Base-by-base conservation (phyloP, 139 green algal species). In the Pseudopediastrum boryanum region DNA sequence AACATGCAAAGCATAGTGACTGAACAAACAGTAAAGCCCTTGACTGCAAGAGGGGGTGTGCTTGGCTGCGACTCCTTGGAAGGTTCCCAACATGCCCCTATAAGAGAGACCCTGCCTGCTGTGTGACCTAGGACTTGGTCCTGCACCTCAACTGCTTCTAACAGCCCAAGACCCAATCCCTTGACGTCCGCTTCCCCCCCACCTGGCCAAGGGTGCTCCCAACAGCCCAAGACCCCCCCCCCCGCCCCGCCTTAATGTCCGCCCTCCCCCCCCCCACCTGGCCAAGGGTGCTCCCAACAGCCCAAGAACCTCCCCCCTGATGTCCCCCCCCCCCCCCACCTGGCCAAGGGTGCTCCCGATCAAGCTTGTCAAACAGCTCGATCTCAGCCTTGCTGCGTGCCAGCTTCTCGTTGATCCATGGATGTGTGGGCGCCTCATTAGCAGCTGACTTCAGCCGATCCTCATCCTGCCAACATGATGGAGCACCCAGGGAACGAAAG, bases 321-420 rank as follows among this genome's bases (percentile, higher is more conserved):
- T 72, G 23, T 43, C 43, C 31, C 19, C 12, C 71, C 79, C 46
- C 46, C 39, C 19, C 42, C 66, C 54, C 68, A 6, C 51, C 67
- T 1, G 85, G 80, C 80, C 85, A 89, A 2, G 75, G 21, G 29
- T 84, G n/a, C 51, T 92, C 83, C n/a, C 7, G 10, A 58, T 93
- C 86, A 50, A 91, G 44, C 3, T 48, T 51, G 36, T 79, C 52
- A 68, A 91, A 91, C 48, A 86, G 66, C 50, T 80, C 78, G 8
- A 84, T 58, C 80, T 92, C 85, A 9, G 85, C 58, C 7, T 52
- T 29, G 29, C 61, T 68, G 27, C 90, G 76, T 16, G 89, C 89
- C 51, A 94, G 67, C 79, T 82, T 73, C 46, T 67, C 75, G 85
- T 96, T 94, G 39, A 96, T 84, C 56, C 88, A 78, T 31, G 82